Evolutionary conservation across 805 yeast species (phyloP).

Genomic region (Pichia manshurica): DNA sequence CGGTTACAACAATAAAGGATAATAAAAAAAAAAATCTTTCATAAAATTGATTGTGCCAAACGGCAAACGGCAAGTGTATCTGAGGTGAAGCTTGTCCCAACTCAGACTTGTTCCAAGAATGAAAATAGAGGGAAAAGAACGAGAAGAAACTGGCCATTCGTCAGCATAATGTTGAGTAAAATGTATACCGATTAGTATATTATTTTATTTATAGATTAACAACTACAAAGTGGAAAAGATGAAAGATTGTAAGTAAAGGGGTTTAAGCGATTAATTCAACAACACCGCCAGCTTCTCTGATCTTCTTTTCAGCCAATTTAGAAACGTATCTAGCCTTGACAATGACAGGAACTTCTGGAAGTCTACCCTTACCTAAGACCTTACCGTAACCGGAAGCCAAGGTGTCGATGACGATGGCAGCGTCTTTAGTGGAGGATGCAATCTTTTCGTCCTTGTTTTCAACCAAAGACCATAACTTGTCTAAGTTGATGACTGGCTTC

Average conservation of each 20-base stretch:
- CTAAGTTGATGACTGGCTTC: constrained; percentile 97
- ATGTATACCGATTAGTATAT: neutral
- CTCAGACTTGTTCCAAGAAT: no score
- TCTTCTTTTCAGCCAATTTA: constrained; percentile 98
- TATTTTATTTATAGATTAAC: constrained; percentile 3
- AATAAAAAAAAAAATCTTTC: no score
- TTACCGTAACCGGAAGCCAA: constrained; percentile 99
- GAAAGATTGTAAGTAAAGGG: no score
- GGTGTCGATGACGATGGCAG: constrained; percentile 99
- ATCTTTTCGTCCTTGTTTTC: constrained; percentile 93
- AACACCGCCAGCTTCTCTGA: constrained; percentile 99
- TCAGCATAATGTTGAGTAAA: neutral
- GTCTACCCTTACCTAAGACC: constrained; percentile 98
- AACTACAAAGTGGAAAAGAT: constrained; percentile 1
- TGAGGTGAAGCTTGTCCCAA: no score
- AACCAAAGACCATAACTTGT: constrained; percentile 96
- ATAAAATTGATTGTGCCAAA: no score
- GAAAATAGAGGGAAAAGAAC: no score
- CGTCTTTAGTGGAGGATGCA: constrained; percentile 71
- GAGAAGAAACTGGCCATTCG: no score
- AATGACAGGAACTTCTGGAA: constrained; percentile 97
- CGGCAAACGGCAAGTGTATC: no score
- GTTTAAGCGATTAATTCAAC: constrained; percentile 97
- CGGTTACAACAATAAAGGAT: no score
- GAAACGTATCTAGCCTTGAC: constrained; percentile 99